These are phyloP conservation scores for Leucocoprinus sp. DNA, from an alignment of 768 basidiomycete species.

Conservation along the genomic window DNA sequence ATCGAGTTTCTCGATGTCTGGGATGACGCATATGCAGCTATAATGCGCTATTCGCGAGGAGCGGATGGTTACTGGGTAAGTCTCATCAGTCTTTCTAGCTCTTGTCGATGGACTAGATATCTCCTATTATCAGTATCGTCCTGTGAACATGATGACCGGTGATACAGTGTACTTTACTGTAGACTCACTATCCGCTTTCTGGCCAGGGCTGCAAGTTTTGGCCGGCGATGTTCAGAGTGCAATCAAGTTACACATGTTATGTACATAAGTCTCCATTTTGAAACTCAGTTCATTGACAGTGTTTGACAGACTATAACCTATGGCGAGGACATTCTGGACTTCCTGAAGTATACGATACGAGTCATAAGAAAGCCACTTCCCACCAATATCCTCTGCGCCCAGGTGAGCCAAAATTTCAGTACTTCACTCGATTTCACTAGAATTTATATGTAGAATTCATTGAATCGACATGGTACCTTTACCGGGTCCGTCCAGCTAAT, in stretches of 20 bases:
- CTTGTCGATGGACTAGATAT: background rate
- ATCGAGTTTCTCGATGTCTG: constrained; percentile 76
- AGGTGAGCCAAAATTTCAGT: constrained; percentile 28
- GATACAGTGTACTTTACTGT: constrained; percentile 68
- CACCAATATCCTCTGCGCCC: constrained; percentile 77
- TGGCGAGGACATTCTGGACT: constrained; percentile 84
- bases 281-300: background rate
- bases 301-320: constrained; percentile 72
- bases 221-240: constrained; percentile 84
- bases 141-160: constrained; percentile 73
- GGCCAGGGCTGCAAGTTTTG: constrained; percentile 92
- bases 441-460: constrained; percentile 60
- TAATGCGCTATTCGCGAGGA: constrained; percentile 81
- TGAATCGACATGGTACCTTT: constrained; percentile 95
- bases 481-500: constrained; percentile 46
- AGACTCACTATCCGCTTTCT: constrained; percentile 95
- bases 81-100: constrained; percentile 6
- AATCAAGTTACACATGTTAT: constrained; percentile 85
- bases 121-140: constrained; percentile 56
- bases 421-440: background rate
- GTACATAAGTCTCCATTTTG: constrained; percentile 35
- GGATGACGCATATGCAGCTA: constrained; percentile 72
- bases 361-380: constrained; percentile 61
- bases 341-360: constrained; percentile 89
- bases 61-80: constrained; percentile 84